Base-by-base conservation (phyloP, 768 basidiomycete genomes). In the Agaricus subrufescens region DNA sequence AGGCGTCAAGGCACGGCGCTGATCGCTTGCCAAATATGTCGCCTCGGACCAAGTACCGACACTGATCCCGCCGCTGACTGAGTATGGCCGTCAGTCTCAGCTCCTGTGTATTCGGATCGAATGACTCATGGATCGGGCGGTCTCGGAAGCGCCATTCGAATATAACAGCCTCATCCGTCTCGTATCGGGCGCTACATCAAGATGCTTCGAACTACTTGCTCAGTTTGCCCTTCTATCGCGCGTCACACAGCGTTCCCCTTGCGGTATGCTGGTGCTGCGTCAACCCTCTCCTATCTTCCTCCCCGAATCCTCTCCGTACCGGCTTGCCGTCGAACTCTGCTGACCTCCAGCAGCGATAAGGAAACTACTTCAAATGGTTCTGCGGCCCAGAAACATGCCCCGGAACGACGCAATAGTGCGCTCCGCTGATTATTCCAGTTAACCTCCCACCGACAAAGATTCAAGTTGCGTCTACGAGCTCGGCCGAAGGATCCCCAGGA, bases 331-430 rank as follows among this genome's bases (percentile, higher is more conserved):
- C 40, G 55, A 50, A 58, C 58, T 8, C 40, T 58, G 47, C 23
- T 52, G 19, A 49, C 52, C 12, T 54, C 52, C 8, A 48, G 19
- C 19, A 19, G 52, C 31, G n/a, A n/a, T n/a, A 44, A 23, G n/a
- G 15, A 40, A 23, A 29, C 10, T 15, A n/a, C 43, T 3, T 26
- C 43, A n/a, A 54, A 15, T 38, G 31, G 42, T 29, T 8, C 52
- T 61, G 61, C 62, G 38, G 62, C 63, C 44, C 46, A 48, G 15
- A 57, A 60, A 40, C 50, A 52, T 9, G 59, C 62, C 38, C 57
- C 66, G 8, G 56, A 62, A 30, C 57, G 38, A 44, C 50, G 23
- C 50, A 60, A 29, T 63, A 66, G 55, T 56, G 26, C 15, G 47
- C 27, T 43, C n/a, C 10, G 8, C 15, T 51, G 37, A 6, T 23